Evolutionary conservation across 805 yeast genomes (phyloP), one percentile per base, ranked within the genome.

Genomic region (Kodamaea neixiangensis): DNA sequence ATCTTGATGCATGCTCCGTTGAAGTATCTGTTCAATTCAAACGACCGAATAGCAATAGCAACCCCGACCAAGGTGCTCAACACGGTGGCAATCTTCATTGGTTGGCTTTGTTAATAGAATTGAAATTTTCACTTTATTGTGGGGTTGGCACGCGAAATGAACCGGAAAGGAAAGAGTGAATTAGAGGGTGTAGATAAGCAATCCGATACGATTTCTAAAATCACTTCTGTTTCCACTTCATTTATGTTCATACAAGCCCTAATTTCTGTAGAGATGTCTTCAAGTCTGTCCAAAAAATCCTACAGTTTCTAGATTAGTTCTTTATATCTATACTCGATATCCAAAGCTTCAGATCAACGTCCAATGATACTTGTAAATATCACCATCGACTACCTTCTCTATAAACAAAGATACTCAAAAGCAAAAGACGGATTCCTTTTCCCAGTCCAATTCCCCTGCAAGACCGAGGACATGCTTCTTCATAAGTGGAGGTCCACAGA

Each of bases 401-500:
- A 44, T 44, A 44, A 44, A 33, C 21, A 18, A 9, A 11, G 15
- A 40, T 20, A 25, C 34, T 39, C 47, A 81, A 56, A 82, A 82
- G 56, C 83, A 77, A 60, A 81, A 82, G n/a, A 82, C 83, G 33
- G 68, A 62, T 15, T 79, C 77, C 57, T 71, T 68, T 17, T 70
- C 75, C 82, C 89, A 87, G 1, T 93, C 92, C 50, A 85, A 68
- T 37, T 80, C 82, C 42, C 72, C 71, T 13, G 89, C 75, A 46
- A 75, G 72, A 35, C 74, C 72, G 7, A 80, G 65, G 54, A 85
- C 74, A 34, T 65, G 61, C 54, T 75, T 76, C 60, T 83, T 85
- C 88, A 88, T 80, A 39, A 75, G 85, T 56, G 81, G 80, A 17
- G 92, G 92, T 10, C 96, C 96, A 70, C 92, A 87, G 37, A 87